Base-by-base conservation (phyloP, 169 alveolate genomes). In the Plasmodium gallinaceum region DNA sequence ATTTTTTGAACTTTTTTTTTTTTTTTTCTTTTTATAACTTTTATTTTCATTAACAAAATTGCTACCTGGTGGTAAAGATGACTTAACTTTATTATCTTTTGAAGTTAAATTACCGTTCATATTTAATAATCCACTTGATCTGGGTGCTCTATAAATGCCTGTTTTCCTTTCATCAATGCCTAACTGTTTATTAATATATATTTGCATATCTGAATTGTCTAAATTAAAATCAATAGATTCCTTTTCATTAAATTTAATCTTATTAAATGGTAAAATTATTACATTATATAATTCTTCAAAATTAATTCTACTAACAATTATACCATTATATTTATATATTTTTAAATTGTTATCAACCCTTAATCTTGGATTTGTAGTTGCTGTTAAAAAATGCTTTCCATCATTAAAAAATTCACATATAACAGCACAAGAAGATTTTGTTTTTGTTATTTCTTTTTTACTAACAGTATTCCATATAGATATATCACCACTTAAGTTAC, bases 401-500 rank as follows among this genome's bases (percentile, higher is more conserved):
- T 94, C 97, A 26, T 94, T 94, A 16, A 94, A 78, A 75, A 93
- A 94, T 65, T 93, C 97, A 76, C 97, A 93, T 24, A 87, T 58
- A 12, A 94, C 97, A 9, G 97, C 92, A 80, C 97, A 94, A 0
- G 92, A 78, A n/a, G 90, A 90, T 76, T 72, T 92, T 16, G 93
- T 88, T 72, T 88, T 93, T 45, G 95, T 96, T 0, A 96, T 66
- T 74, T 94, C 95, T 26, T 87, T 74, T 32, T 90, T 52, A 4
- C 37, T 90, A 46, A 94, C 85, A 39, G 96, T 69, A 68, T 96
- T 96, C 98, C 98, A 97, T 16, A 97, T 88, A 74, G 96, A 97
- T 26, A 97, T 95, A 22, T 96, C 98, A 42, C 99, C 99, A 72
- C 96, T 93, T 68, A 96, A 70, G 76, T 97, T 97, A 12, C 99